Percentiles rank a stretch among this genome's conserved stretches.
Evolutionary conservation across 1,139 yeast genomes (phyloP).

Genomic region (Eremothecium cymbalariae): DNA sequence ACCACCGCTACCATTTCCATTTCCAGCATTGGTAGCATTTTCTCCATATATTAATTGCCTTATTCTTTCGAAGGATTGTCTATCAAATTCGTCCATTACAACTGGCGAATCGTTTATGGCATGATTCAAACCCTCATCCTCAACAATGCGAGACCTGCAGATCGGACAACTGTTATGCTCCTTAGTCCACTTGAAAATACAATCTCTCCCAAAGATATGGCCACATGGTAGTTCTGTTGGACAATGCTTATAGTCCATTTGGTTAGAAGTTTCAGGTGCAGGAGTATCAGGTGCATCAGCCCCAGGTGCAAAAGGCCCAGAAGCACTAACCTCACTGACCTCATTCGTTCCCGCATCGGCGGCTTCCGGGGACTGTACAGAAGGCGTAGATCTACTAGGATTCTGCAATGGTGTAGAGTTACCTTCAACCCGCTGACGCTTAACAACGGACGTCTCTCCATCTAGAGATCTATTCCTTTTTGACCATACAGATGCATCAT

Average conservation of each 20-base stretch:
- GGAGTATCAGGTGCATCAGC: background rate
- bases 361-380: background rate
- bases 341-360: background rate
- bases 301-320: background rate
- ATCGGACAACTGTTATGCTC: slow-evolving; percentile 69
- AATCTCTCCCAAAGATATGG: slow-evolving; percentile 66
- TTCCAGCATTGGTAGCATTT: background rate
- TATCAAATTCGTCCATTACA: slow-evolving; percentile 6
- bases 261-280: slow-evolving; percentile 10
- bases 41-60: slow-evolving; percentile 11
- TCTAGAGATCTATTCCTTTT: slow-evolving; percentile 20
- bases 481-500: slow-evolving; percentile 12
- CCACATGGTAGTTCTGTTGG: slow-evolving; percentile 75
- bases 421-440: background rate
- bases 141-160: slow-evolving; percentile 51
- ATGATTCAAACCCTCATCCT: slow-evolving; percentile 10
- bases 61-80: slow-evolving; percentile 12
- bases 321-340: too few species aligned
- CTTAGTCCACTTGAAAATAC: slow-evolving; percentile 70
- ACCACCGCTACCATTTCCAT: slow-evolving; percentile 3
- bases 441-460: slow-evolving; percentile 15
- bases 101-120: slow-evolving; percentile 5
- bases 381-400: background rate
- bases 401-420: background rate
- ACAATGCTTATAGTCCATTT: slow-evolving; percentile 42